These are phyloP conservation scores for Tritrichomonas foetus DNA, from an alignment of 208 protist species.

Conservation along the genomic window DNA sequence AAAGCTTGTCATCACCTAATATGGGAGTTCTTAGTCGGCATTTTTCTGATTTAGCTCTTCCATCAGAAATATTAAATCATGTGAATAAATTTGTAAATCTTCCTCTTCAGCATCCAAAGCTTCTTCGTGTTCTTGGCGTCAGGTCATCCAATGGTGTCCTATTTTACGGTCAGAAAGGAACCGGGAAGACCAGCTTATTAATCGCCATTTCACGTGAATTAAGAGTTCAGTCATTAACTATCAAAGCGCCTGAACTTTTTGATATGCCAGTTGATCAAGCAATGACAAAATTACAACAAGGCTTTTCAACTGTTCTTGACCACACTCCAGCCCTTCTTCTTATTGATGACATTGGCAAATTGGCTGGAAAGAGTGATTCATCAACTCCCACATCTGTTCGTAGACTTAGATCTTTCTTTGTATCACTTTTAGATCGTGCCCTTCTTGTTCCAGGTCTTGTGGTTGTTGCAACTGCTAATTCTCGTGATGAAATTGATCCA, in stretches of 20 bases:
- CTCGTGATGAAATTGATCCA: not conserved
- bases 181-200: not conserved
- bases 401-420: not conserved
- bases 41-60: not conserved
- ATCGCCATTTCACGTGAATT: not conserved
- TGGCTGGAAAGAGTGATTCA: not conserved
- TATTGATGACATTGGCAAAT: not conserved
- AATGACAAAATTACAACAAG: not conserved
- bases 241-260: not conserved
- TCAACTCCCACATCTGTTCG: not conserved
- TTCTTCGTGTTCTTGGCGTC: not conserved
- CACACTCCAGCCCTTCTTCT: not conserved
- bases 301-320: not conserved
- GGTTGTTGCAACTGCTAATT: not conserved
- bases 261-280: not conserved
- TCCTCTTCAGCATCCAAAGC: not conserved
- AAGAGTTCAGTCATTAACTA: not conserved
- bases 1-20: too few species aligned
- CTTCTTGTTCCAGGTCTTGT: not conserved
- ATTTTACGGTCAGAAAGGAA: not conserved
- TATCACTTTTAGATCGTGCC: not conserved
- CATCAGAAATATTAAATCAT: not conserved
- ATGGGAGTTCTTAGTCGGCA: not conserved
- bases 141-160: not conserved
- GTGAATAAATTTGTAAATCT: constrained; percentile 8